These are phyloP conservation scores for Sodiomyces alkalinus DNA, from an alignment of 2,329 filamentous ascomycete species.

Conservation along the genomic window DNA sequence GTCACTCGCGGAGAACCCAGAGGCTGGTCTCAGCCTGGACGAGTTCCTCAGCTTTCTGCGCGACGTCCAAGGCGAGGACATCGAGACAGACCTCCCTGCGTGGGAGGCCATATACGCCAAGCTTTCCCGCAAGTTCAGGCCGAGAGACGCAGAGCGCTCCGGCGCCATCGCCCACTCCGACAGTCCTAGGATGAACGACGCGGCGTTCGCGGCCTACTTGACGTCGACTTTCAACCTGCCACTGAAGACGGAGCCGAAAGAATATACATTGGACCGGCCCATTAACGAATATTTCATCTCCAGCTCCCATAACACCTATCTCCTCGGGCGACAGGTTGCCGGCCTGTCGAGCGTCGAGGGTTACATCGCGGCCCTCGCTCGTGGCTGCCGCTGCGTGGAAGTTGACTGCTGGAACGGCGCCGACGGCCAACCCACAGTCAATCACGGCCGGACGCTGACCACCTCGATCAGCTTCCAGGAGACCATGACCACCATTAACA, in stretches of 20 bases:
- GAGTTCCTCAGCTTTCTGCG: conserved; percentile 68
- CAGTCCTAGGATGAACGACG: conserved; percentile 48
- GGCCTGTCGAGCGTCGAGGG: conserved; percentile 88
- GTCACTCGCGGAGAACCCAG: conserved; percentile 39
- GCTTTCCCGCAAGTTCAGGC: conserved; percentile 44
- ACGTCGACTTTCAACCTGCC: conserved; percentile 60
- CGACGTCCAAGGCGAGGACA: conserved; percentile 59
- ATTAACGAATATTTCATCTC: conserved; percentile 97
- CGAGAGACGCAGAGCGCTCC: conserved; percentile 25
- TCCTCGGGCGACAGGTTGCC: conserved; percentile 77
- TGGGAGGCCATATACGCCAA: conserved; percentile 64
- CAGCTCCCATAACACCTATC: conserved; percentile 96
- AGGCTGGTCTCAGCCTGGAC: conserved; percentile 49
- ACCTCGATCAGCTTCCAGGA: conserved; percentile 80
- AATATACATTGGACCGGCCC: conserved; percentile 59
- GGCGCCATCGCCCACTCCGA: conserved; percentile 24
- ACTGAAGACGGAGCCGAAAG: conserved; percentile 42
- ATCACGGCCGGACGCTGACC: conserved; percentile 80
- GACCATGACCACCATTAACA: conserved; percentile 83
- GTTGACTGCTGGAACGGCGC: conserved; percentile 96
- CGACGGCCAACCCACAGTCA: conserved; percentile 76
- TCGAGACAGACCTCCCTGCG: conserved; percentile 45
- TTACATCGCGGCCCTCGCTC: conserved; percentile 77
- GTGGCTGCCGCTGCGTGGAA: conserved; percentile 88
- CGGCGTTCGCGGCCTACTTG: conserved; percentile 64